Evolutionary conservation across 2,329 filamentous ascomycete species (phyloP), one percentile per base, ranked within the genome.

Genomic region (Ramularia endophylla): DNA sequence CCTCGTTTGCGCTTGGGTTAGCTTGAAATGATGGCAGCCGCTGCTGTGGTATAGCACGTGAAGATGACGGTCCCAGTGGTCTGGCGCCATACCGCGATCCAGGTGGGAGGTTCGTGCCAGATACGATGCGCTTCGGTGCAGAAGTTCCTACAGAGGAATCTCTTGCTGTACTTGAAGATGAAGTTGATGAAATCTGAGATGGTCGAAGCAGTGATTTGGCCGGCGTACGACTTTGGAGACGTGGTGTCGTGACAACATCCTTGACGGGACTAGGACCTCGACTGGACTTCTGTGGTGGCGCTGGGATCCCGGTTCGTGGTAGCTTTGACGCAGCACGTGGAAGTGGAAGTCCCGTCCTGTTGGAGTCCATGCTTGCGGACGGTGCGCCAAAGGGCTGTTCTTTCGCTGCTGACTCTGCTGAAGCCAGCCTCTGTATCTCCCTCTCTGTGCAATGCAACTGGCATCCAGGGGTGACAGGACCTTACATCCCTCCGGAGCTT

Each of bases 1-100:
- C 55, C 8, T 56, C 49, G 29, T 38, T 40, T 20, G 27, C 38
- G 38, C 8, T 32, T 46, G 42, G 15, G 27, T 42, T 32, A 37
- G 44, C 28, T 2, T 15, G 3, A 8, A 1, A 12, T 4, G 43
- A 42, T 5, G 36, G 28, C 16, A 15, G 7, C 2, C 18, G 32
- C 20, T 33, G 32, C 27, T 36, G 32, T 8, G 35, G 13, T 22
- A 34, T 43, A 8, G 22, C 41, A n/a, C 35, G 36, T 28, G 36
- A 38, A 12, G 28, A 13, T 38, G 32, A n/a, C n/a, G n/a, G 38
- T 15, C 16, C 27, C n/a, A 33, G 27, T n/a, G 42, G 12, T 33
- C 36, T 44, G 37, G 28, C 37, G 18, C 25, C 28, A 27, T 28
- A 28, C 20, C 20, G 36, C 15, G 32, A 27, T 20, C 22, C 28